Evolutionary conservation across 371 early-diverging fungal species (phyloP), one percentile per base, ranked within the genome.

Genomic region (Syncephalastrum contaminatum): DNA sequence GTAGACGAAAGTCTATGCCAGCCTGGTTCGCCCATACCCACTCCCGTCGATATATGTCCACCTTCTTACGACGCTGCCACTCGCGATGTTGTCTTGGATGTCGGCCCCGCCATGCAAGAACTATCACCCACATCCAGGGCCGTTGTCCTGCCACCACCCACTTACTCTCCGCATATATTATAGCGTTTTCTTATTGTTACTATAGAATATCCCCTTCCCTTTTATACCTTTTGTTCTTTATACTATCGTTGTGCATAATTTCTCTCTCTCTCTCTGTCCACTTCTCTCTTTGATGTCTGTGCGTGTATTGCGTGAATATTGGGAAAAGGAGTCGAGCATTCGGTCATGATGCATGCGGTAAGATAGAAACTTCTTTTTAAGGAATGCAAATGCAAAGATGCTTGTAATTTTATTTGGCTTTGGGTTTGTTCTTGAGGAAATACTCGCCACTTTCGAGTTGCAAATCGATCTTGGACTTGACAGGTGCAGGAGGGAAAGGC

Each of bases 401-500:
- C 36, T 30, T 30, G 36, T 30, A 10, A 10, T 0, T 30, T 30
- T 30, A 44, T 43, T 60, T 48, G 19, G 13, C 27, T 45, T 56
- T 61, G 19, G 55, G 42, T 39, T 20, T 48, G 20, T 67, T 49
- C 21, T 68, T 59, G 61, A 97, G 70, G 74, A 97, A 98, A 75
- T 95, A 98, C 73, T 98, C 97, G 69, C 99, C 99, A 53, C 88
- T 85, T 69, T 94, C 95, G 69, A 98, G 78, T 73, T 94, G 93
- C 54, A 92, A 58, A 77, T 98, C 99, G 70, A 96, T 63, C 85
- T 97, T 96, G 62, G 94, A 83, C 24, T 89, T 92, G 44, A 72
- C 69, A 51, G 88, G 98, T 20, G 89, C 83, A 30, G 44, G 55
- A 25, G 45, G 62, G 53, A 52, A 66, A 14, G 62, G 63, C 40